Evolutionary conservation across 1,139 yeast species (phyloP).

Genomic region (Taphrina sp.): DNA sequence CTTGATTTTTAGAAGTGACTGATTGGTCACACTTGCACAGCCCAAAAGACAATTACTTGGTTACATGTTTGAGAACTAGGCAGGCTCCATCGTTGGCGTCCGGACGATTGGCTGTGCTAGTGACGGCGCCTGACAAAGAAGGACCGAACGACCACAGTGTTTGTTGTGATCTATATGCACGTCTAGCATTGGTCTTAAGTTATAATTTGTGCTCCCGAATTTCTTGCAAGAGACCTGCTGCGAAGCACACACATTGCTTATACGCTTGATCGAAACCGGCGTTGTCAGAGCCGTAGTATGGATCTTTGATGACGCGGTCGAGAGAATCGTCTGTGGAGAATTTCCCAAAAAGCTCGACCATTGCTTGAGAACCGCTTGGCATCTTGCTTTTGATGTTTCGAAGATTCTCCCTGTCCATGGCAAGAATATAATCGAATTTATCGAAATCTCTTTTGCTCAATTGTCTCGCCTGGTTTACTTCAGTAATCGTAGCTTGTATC

Average conservation of each 20-base stretch:
- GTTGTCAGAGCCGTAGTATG: slow-evolving; percentile 31
- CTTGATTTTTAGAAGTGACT: too few species aligned
- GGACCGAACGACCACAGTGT: too few species aligned
- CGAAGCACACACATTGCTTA: slow-evolving; percentile 7
- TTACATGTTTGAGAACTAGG: too few species aligned
- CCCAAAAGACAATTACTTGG: too few species aligned
- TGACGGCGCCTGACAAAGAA: too few species aligned
- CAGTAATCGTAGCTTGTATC: neutral
- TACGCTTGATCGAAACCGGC: slow-evolving; percentile 27
- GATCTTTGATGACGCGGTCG: slow-evolving; percentile 26
- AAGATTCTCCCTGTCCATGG: slow-evolving; percentile 32
- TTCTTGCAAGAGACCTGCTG: slow-evolving; percentile 15
- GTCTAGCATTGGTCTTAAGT: too few species aligned
- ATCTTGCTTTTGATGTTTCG: slow-evolving; percentile 10
- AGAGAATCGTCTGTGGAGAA: neutral
- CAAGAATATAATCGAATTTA: slow-evolving; percentile 32
- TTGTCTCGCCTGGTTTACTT: slow-evolving; percentile 22
- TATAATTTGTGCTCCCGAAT: too few species aligned
- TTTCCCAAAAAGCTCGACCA: slow-evolving; percentile 31
- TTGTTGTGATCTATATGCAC: too few species aligned
- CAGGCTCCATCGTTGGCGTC: too few species aligned
- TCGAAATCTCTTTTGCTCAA: slow-evolving; percentile 17
- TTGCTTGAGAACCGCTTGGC: slow-evolving; percentile 11
- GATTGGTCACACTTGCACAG: too few species aligned
- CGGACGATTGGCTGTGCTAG: too few species aligned